Base-by-base conservation (phyloP, 768 basidiomycete genomes). In the Sistotremastrum niveocremeum region DNA sequence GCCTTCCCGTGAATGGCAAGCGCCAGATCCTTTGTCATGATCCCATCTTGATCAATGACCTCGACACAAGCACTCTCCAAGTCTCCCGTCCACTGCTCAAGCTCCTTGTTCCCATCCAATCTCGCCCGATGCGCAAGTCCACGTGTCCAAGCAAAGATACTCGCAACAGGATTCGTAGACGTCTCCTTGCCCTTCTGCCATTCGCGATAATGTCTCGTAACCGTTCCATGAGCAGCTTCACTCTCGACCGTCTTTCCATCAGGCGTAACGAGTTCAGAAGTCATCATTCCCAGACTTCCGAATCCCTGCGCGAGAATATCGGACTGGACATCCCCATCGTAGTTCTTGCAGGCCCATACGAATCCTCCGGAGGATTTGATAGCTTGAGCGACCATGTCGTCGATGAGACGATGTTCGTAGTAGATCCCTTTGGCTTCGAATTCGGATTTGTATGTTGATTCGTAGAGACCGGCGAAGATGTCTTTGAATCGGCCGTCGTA, bases 401-500 rank as follows among this genome's bases (percentile, higher is more conserved):
- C 89, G 62, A 93, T 93, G 41, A 94, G 77, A 34, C 95, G 85
- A 66, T 99, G 95, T 67, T 98, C 95, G 60, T 90, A 90, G 68
- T 84, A 88, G 55, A 87, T 81, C 6, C 79, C 80, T 5, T 69
- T 65, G 8, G 66, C 71, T 50, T 88, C 79, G 56, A 83, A 91
- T 45, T 69, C 66, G 1, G 69, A 49, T 60, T 81, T 81, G 73
- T 90, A 91, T 47, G 78, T 64, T 7, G 68, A 56, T 5, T 94
- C 87, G 62, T 89, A 99, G 56, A 97, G 81, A 57, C 95, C 90
- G 63, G 97, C 81, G 81, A 99, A 95, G 60, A 94, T 91, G 57
- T 99, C 95, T 72, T 99, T 99, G 78, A 98, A 99, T 32, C 93
- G 78, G 39, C 95, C 95, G 58, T 98, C 95, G 62, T 99, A 99